Evolutionary conservation across 805 yeast species (phyloP).

Genomic region (Metschnikowia kunwiensis): DNA sequence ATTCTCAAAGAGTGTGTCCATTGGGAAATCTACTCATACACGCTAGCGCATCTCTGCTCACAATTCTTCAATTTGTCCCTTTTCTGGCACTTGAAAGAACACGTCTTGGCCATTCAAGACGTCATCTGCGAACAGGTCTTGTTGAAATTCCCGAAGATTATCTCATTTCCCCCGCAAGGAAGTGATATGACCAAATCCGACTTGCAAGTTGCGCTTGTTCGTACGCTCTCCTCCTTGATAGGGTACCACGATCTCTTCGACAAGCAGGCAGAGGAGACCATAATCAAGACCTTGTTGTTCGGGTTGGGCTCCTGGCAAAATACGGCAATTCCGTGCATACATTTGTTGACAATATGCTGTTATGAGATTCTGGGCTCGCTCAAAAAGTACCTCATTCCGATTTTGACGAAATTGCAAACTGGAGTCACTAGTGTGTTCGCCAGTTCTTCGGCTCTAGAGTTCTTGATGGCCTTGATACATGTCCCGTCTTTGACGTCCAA

Average conservation of each 20-base stretch:
- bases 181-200: constrained; percentile 51
- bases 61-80: constrained; percentile 60
- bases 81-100: constrained; percentile 41
- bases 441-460: constrained; percentile 72
- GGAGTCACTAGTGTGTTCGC: constrained; percentile 68
- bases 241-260: constrained; percentile 56
- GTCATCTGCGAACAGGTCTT: constrained; percentile 60
- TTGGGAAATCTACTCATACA: constrained; percentile 71
- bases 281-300: constrained; percentile 55
- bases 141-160: constrained; percentile 40
- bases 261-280: constrained; percentile 58
- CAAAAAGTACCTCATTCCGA: constrained; percentile 62
- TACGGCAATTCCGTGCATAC: constrained; percentile 74
- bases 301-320: constrained; percentile 75
- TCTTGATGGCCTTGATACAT: constrained; percentile 61
- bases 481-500: constrained; percentile 66
- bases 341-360: constrained; percentile 72
- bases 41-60: constrained; percentile 66
- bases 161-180: constrained; percentile 32
- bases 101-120: constrained; percentile 40
- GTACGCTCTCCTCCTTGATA: constrained; percentile 59
- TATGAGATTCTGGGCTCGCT: constrained; percentile 76
- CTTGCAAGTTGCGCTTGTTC: constrained; percentile 60
- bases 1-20: constrained; percentile 52
- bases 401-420: constrained; percentile 71